Percentiles rank a stretch among this genome's conserved stretches.
Conservation (phyloP, 2,329 filamentous ascomycete species). For the Penicillium freii region DNA sequence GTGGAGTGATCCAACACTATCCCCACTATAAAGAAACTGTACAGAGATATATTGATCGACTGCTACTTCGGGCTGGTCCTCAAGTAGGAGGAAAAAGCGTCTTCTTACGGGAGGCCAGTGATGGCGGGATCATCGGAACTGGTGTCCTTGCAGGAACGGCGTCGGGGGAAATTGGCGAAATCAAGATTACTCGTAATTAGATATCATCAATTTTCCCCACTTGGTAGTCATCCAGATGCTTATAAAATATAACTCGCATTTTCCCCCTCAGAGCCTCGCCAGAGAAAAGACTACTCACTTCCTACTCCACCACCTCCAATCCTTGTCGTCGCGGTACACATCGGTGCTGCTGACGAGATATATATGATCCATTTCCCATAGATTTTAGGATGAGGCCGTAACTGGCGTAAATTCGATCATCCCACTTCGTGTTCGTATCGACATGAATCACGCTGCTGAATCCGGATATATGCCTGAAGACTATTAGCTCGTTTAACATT, state of each 20-base stretch:
- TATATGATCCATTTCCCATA: too few species aligned
- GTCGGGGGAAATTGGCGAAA: conserved; percentile 31
- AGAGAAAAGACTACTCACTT: too few species aligned
- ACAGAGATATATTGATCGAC: conserved; percentile 63
- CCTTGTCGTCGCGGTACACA: too few species aligned
- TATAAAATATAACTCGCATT: not conserved
- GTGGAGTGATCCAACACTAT: conserved; percentile 73
- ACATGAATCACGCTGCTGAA: too few species aligned
- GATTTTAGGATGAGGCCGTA: too few species aligned
- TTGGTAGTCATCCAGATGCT: not conserved
- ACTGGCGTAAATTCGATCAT: too few species aligned
- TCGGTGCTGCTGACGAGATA: too few species aligned
- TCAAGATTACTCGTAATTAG: conserved; percentile 9
- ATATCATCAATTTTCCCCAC: not conserved
- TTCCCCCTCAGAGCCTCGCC: not conserved
- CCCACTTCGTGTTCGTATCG: too few species aligned
- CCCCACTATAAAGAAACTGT: conserved; percentile 67
- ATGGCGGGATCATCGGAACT: conserved; percentile 54
- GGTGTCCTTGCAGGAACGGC: conserved; percentile 51
- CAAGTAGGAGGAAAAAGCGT: conserved; percentile 49
- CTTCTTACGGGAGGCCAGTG: conserved; percentile 49
- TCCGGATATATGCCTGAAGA: too few species aligned
- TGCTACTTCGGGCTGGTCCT: conserved; percentile 42
- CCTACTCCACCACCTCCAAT: too few species aligned
- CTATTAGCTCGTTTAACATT: too few species aligned